These are phyloP conservation scores for Talaromyces sp. DNA, from an alignment of 2,329 filamentous ascomycete genomes.

Conservation along the genomic window DNA sequence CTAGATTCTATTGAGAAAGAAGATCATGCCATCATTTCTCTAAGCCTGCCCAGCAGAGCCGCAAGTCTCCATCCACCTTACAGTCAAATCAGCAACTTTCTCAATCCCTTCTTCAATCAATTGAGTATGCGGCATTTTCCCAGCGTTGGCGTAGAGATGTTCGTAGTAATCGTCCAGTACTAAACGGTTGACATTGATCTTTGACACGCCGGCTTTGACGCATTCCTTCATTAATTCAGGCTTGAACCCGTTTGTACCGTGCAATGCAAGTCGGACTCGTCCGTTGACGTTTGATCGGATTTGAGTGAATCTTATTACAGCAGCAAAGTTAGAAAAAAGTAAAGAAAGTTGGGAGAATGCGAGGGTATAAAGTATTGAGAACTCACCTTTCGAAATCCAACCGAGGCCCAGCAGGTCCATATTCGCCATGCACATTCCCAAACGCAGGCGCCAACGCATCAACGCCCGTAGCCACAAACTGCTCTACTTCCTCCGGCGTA, in stretches of 20 bases:
- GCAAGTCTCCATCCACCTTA: constrained; percentile 23
- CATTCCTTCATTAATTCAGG: constrained; percentile 8
- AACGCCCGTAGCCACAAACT: constrained; percentile 13
- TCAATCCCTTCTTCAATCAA: constrained; percentile 30
- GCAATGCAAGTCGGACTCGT: constrained; percentile 8
- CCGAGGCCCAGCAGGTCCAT: constrained; percentile 8
- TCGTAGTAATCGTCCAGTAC: constrained; percentile 23
- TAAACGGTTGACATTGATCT: constrained; percentile 9
- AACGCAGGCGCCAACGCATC: constrained; percentile 18
- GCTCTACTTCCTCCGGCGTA: constrained; percentile 6
- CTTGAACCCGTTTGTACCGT: constrained; percentile 7
- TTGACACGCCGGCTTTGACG: not conserved
- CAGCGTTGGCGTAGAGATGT: constrained; percentile 22
- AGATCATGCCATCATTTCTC: too few species aligned
- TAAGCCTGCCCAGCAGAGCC: constrained; percentile 21
- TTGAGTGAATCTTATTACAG: not conserved
- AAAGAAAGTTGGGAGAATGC: too few species aligned
- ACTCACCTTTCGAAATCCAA: constrained; percentile 6
- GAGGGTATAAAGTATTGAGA: too few species aligned
- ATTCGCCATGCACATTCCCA: constrained; percentile 22
- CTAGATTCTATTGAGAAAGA: too few species aligned
- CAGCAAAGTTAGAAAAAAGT: too few species aligned
- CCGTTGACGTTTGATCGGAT: not conserved
- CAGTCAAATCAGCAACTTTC: constrained; percentile 26
- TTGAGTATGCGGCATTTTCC: constrained; percentile 25